Evolutionary conservation across 169 alveolate species (phyloP), one percentile per base, ranked within the genome.

Genomic region (Cryptosporidium sp.): DNA sequence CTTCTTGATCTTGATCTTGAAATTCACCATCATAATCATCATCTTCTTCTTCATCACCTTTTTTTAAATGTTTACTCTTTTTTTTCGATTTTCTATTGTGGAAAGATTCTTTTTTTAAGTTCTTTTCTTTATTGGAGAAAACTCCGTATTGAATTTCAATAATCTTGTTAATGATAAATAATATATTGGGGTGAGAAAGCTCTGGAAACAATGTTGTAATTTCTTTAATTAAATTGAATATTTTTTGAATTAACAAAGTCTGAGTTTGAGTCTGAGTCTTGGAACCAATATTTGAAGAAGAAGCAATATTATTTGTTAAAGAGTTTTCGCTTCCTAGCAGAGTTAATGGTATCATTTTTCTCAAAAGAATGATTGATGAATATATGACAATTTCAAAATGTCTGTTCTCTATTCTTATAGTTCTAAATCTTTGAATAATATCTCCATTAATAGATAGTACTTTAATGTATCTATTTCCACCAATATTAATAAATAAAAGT

Each of bases 341-440:
- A 43, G 62, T 61, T 43, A 80, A 45, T 26, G 74, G 51, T 7
- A 80, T 80, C 68, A 65, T 45, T 43, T 23, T 62, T 4, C 75
- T 59, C 9, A 80, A 48, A 37, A 80, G 41, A 26, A 80, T 41
- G 8, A 80, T 80, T 16, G 39, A 39, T 62, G 73, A 80, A 65
- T 80, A 80, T 29, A 62, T 8, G 62, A 80, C 68, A 41, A 80
- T 62, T 52, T 80, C 89, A 80, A 80, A 23, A 29, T 62, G 26
- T 16, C 55, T 41, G 3, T 31, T 12, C 23, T 80, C 89, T 14
- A 80, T 12, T 23, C 62, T 45, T 21, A 65, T 45, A n/a, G 67
- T 33, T 62, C 75, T n/a, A 59, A 80, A 80, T 48, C 50, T 80
- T 45, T 26, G 41, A 26, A 31, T 48, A 21, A 61, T 41, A 29